phyloP scores from a whole-genome alignment of 495 filamentous ascomycete species.

The Cladorrhinum samala region DNA sequence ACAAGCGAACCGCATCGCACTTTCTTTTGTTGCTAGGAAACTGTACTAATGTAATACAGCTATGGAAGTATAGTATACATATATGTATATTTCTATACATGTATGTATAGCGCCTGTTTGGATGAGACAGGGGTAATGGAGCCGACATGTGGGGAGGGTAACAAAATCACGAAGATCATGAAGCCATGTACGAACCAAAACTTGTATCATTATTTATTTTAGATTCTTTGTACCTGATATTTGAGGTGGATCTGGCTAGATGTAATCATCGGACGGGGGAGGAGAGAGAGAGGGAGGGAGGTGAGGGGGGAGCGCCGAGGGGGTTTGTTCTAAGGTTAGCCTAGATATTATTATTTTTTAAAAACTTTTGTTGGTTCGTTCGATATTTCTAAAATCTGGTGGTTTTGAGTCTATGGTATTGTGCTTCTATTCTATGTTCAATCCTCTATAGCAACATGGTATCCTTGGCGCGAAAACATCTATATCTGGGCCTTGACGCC shows the following conservation, averaged over 20 bases:
- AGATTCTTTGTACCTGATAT: too few relatives aligned
- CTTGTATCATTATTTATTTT: background rate
- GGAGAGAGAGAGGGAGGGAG: too few relatives aligned
- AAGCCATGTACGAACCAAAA: background rate
- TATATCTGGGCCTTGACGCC: background rate
- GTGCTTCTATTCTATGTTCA: too few relatives aligned
- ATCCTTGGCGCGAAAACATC: too few relatives aligned
- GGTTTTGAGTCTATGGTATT: too few relatives aligned
- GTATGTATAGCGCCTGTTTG: background rate
- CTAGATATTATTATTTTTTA: background rate
- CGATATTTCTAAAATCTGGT: too few relatives aligned
- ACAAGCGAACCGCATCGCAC: background rate
- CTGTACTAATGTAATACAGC: conserved; percentile 17
- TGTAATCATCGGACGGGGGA: too few relatives aligned
- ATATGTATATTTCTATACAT: background rate
- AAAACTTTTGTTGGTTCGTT: background rate
- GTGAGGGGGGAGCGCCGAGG: too few relatives aligned
- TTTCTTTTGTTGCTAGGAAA: background rate
- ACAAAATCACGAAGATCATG: background rate
- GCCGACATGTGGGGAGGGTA: background rate
- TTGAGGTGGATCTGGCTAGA: too few relatives aligned
- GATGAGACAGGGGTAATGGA: background rate
- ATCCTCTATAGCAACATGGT: too few relatives aligned
- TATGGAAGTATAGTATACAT: background rate
- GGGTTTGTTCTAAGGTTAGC: too few relatives aligned